phyloP scores from a whole-genome alignment of 1,284 basidiomycete genomes.

The Heliocybe sulcata region DNA sequence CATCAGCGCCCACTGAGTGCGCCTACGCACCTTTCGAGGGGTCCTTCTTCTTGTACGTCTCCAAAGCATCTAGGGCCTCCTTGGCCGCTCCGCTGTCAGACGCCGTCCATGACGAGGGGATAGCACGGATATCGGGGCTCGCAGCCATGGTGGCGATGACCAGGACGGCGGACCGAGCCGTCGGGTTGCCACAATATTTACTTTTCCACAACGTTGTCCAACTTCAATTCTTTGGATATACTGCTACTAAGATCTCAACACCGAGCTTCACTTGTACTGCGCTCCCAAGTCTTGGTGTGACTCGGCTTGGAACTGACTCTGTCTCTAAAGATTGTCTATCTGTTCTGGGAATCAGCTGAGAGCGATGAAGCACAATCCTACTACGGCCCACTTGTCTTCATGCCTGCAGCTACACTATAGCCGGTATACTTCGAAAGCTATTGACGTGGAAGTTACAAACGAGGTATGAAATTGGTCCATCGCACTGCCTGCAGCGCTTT shows the following conservation, averaged over 20 bases:
- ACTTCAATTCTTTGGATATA: no score
- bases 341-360: no score
- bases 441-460: neutral
- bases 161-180: neutral
- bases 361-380: no score
- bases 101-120: neutral
- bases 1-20: neutral
- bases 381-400: no score
- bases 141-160: neutral
- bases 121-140: neutral
- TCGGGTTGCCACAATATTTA: neutral
- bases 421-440: neutral
- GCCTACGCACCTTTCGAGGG: conserved; percentile 60
- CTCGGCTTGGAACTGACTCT: no score
- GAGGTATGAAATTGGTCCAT: neutral
- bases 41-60: conserved; percentile 82
- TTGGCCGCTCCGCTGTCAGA: neutral
- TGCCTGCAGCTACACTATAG: neutral
- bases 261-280: no score
- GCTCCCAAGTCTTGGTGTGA: no score
- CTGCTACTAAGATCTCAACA: no score
- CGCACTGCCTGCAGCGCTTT: neutral
- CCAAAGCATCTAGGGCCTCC: conserved; percentile 65
- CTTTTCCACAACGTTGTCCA: no score
- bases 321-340: no score